Evolutionary conservation across 2,329 filamentous ascomycete genomes (phyloP), one percentile per base, ranked within the genome.

Genomic region (Hymenoscyphus fructigenus): DNA sequence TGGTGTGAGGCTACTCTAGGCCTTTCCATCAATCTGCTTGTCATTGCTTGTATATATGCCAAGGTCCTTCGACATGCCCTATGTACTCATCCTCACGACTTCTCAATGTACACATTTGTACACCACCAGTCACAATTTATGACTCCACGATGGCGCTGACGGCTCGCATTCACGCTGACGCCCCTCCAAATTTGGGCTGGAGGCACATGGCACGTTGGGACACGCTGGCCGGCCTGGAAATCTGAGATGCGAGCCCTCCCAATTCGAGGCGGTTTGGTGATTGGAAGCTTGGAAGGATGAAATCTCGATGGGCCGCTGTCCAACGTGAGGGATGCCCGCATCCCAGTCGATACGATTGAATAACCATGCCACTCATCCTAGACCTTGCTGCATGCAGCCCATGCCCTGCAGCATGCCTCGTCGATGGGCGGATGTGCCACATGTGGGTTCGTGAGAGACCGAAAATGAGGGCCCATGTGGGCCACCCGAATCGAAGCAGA

Each of bases 221-320:
- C 47, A 53, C 47, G 47, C 23, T 53, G 47, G 47, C 20, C 47
- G 47, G 47, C 9, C 4, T 23, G 47, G n/a, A 53, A 53, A 53
- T 53, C 47, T 26, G 44, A 50, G 44, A 50, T 50, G 44, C 41
- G 44, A 50, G 44, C 20, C 23, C 20, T 50, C 44, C 23, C 41
- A n/a, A n/a, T 44, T 44, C 41, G 4, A 47, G n/a, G 17, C n/a
- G n/a, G 15, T 47, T 47, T n/a, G 41, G 41, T 23, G 41, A 47
- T n/a, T 47, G 41, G 44, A n/a, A 7, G n/a, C 23, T n/a, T 23
- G n/a, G 20, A 14, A 53, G 47, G 14, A 53, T 47, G 55, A 56
- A 41, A 64, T 64, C 58, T 50, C 58, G 62, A 64, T 64, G 47
- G 62, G 20, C 55, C 55, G 47, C 20, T 53, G 57, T 47, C 34